Evolutionary conservation across 1,284 basidiomycete species (phyloP), one percentile per base, ranked within the genome.

Genomic region (Tetrapyrgos nigripes): DNA sequence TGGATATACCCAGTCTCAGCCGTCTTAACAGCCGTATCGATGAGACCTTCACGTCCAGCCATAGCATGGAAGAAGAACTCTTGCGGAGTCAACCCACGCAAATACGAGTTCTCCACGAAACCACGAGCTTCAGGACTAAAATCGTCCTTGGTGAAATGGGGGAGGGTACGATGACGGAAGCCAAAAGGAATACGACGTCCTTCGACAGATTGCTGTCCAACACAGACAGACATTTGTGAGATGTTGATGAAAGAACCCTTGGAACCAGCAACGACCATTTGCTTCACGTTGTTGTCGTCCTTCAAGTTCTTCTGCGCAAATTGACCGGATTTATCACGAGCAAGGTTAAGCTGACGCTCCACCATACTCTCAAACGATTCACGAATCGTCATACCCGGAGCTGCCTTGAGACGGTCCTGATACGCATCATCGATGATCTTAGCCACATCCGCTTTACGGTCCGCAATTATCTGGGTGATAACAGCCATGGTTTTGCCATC

Each of bases 61-160:
- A 99, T 99, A 57, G 97, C 97, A 78, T 99, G 97, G 89, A 99
- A 99, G 85, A 99, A 99, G 84, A 96, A 99, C 73, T 99, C 97
- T 68, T 98, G 96, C 0, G 97, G 96, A 0, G 97, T 99, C 62
- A 99, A 75, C 50, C 97, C 97, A 65, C 97, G 92, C 28, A 99
- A 83, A 71, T 99, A 99, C n/a, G 97, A 99, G 75, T 99, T 99
- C 74, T 99, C 97, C 62, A 99, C 97, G 75, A 99, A 99, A 10
- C 97, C 97, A 60, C 97, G 89, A n/a, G 96, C 91, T 71, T 99
- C 96, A 2, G 97, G 96, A 70, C 95, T 96, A 78, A 97, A 99
- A 76, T 99, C 97, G 70, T 99, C 97, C 81, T 99, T 98, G 13
- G 95, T 93, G 76, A 98, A 99, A 73, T 99, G 97, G 0, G 97